A percentile compares a stretch with the other conserved stretches of the same genome.
Evolutionary conservation across 2,329 filamentous ascomycete species (phyloP).

Genomic region (Blastomyces emzantsi): DNA sequence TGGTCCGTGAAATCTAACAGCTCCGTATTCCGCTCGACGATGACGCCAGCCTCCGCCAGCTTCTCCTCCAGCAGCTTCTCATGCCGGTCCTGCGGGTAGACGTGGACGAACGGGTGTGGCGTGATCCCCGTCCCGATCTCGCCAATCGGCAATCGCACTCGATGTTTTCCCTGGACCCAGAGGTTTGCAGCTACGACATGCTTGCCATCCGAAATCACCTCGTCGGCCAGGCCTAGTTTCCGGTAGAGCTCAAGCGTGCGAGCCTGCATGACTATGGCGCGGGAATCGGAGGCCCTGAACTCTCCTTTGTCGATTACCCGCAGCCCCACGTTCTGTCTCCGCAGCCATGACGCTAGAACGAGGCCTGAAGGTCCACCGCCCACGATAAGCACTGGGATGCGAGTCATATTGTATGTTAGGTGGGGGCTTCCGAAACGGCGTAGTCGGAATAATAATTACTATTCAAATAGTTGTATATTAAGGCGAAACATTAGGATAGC

Average conservation of each 20-base stretch:
- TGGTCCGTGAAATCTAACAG: constrained; percentile 22
- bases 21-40: constrained; percentile 23
- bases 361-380: constrained; percentile 41
- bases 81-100: constrained; percentile 24
- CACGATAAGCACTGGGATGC: constrained; percentile 33
- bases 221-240: constrained; percentile 36
- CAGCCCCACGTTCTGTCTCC: constrained; percentile 39
- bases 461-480: background rate
- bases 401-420: background rate
- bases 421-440: too few relatives aligned
- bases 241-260: constrained; percentile 44
- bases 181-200: constrained; percentile 32
- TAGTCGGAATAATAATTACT: background rate
- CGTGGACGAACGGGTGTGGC: constrained; percentile 25
- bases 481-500: background rate
- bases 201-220: constrained; percentile 31
- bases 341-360: constrained; percentile 39
- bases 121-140: constrained; percentile 23
- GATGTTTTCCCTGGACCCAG: constrained; percentile 24
- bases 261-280: constrained; percentile 40
- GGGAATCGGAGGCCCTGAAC: constrained; percentile 30
- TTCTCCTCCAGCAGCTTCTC: constrained; percentile 24
- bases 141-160: constrained; percentile 19
- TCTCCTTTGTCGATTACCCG: constrained; percentile 42
- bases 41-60: constrained; percentile 22